Evolutionary conservation across 441 rosid species (phyloP).

Genomic region (Populus tomentosa): DNA sequence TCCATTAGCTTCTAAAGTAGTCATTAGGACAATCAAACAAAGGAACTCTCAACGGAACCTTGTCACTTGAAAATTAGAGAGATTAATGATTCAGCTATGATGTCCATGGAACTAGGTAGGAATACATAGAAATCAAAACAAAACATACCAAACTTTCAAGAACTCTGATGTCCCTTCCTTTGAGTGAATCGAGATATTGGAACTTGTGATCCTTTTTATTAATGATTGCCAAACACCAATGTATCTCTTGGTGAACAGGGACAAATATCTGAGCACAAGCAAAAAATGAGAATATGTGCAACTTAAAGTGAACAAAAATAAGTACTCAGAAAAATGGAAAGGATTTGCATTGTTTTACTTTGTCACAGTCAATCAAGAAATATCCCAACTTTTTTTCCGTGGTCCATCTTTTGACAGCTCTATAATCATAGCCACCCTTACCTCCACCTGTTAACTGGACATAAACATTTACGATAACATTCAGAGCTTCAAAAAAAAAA

Average conservation of each 20-base stretch:
- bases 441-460: slow-evolving; percentile 52
- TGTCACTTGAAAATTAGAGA: neutral
- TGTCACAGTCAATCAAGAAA: slow-evolving; percentile 63
- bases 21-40: neutral
- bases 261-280: slow-evolving; percentile 69
- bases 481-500: neutral
- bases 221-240: slow-evolving; percentile 89
- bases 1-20: neutral
- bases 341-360: slow-evolving; percentile 33
- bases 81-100: neutral
- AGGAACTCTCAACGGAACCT: neutral
- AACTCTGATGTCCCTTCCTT: slow-evolving; percentile 46
- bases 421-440: slow-evolving; percentile 44
- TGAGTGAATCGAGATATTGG: slow-evolving; percentile 90
- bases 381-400: slow-evolving; percentile 70
- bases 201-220: slow-evolving; percentile 70
- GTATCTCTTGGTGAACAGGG: slow-evolving; percentile 68
- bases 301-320: slow-evolving; percentile 6
- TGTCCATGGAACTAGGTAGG: neutral
- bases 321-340: neutral
- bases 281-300: slow-evolving; percentile 6
- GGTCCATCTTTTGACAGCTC: slow-evolving; percentile 88
- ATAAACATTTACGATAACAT: slow-evolving; percentile 18
- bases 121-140: neutral
- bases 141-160: slow-evolving; percentile 55